Evolutionary conservation across 768 basidiomycete species (phyloP).

Genomic region (Auriculariales sp.): DNA sequence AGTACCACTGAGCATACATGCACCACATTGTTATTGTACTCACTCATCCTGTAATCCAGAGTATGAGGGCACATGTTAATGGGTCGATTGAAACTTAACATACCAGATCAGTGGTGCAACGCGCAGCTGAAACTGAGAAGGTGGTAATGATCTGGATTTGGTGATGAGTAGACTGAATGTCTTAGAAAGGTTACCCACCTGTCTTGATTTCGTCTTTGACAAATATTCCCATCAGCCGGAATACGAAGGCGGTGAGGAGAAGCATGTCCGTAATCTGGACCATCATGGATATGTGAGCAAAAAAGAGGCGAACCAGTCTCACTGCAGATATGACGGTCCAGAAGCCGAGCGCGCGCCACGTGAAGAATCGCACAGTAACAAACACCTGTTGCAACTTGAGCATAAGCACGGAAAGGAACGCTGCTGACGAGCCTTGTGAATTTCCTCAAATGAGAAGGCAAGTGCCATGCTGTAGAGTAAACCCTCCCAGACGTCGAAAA

Average conservation of each 20-base stretch:
- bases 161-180: neutral
- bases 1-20: constrained; percentile 1
- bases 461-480: constrained; percentile 65
- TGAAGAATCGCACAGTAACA: constrained; percentile 57
- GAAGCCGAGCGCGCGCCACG: constrained; percentile 70
- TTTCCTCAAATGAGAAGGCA: constrained; percentile 63
- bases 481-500: constrained; percentile 71
- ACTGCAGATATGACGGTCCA: constrained; percentile 64
- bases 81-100: constrained; percentile 11
- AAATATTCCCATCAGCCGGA: constrained; percentile 49
- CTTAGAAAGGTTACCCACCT: neutral
- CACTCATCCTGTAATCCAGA: constrained; percentile 56
- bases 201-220: constrained; percentile 13
- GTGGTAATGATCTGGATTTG: constrained; percentile 18
- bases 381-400: constrained; percentile 41
- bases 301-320: constrained; percentile 17
- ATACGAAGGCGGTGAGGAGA: constrained; percentile 54
- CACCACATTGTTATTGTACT: too few relatives aligned
- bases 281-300: neutral
- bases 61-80: neutral
- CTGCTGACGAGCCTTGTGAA: constrained; percentile 33
- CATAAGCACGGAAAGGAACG: neutral
- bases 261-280: constrained; percentile 46
- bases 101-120: constrained; percentile 82
- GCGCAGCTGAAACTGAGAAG: constrained; percentile 73